Evolutionary conservation across 2,329 filamentous ascomycete genomes (phyloP).

Genomic region (Sarocladiaceae sp.): DNA sequence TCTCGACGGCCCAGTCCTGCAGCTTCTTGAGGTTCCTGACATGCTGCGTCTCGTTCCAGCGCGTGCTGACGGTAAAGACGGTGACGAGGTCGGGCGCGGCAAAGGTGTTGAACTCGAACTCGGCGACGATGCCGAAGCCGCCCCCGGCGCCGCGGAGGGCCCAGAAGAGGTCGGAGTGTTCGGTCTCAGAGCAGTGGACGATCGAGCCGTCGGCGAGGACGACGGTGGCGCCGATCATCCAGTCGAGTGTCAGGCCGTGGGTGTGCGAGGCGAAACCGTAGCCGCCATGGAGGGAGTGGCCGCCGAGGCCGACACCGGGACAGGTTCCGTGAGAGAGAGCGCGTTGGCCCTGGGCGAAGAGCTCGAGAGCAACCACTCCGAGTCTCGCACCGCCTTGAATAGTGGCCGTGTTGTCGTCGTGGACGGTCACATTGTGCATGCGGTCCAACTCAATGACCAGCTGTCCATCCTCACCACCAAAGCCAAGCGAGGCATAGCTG

Average conservation of each 20-base stretch:
- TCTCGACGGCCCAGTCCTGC: slow-evolving; percentile 3
- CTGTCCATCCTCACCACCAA: slow-evolving; percentile 33
- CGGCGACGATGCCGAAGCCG: slow-evolving; percentile 33
- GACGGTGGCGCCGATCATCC: slow-evolving; percentile 27
- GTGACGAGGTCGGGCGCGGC: slow-evolving; percentile 26
- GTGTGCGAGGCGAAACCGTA: slow-evolving; percentile 19
- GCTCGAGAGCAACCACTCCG: slow-evolving; percentile 32
- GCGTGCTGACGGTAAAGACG: not conserved
- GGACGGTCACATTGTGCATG: slow-evolving; percentile 28
- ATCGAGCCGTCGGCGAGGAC: slow-evolving; percentile 29
- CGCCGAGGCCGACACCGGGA: slow-evolving; percentile 37
- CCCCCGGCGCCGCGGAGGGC: slow-evolving; percentile 35
- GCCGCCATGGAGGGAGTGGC: slow-evolving; percentile 39
- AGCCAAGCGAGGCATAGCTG: slow-evolving; percentile 44
- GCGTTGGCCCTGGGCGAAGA: slow-evolving; percentile 27
- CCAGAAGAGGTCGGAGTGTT: slow-evolving; percentile 36
- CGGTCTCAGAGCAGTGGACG: slow-evolving; percentile 23
- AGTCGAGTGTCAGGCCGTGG: slow-evolving; percentile 25
- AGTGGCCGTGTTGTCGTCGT: slow-evolving; percentile 19
- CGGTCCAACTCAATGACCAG: slow-evolving; percentile 34
- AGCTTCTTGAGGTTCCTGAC: slow-evolving; percentile 1
- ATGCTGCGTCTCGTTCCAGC: slow-evolving; percentile 4
- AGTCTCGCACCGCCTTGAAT: slow-evolving; percentile 21
- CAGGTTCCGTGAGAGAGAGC: slow-evolving; percentile 39
- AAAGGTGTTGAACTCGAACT: slow-evolving; percentile 33